phyloP scores from a whole-genome alignment of 441 rosid genomes.

The Croton setiger region DNA sequence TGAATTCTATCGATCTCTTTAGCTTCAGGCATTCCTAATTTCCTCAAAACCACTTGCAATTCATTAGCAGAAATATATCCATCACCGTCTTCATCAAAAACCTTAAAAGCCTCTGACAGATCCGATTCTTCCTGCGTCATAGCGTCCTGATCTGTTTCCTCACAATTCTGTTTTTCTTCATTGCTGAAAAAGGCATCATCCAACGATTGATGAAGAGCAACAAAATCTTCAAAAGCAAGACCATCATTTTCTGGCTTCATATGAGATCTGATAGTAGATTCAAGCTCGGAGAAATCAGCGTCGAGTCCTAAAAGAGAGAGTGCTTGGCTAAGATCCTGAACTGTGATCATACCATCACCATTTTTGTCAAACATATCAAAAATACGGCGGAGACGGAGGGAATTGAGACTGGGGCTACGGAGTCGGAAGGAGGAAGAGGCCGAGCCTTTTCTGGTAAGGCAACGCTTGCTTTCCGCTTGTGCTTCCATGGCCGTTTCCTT shows the following conservation, averaged over 20 bases:
- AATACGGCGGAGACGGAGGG: slow-evolving; percentile 80
- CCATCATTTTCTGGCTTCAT: slow-evolving; percentile 54
- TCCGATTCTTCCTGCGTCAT: slow-evolving; percentile 54
- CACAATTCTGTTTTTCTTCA: slow-evolving; percentile 9
- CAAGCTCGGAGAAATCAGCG: slow-evolving; percentile 58
- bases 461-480: slow-evolving; percentile 20
- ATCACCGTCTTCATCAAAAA: slow-evolving; percentile 88
- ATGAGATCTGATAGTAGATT: slow-evolving; percentile 49
- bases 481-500: slow-evolving; percentile 24
- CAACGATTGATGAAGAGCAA: slow-evolving; percentile 53
- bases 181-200: slow-evolving; percentile 46
- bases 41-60: slow-evolving; percentile 63
- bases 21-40: slow-evolving; percentile 73
- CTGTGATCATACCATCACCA: slow-evolving; percentile 64
- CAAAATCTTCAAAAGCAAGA: slow-evolving; percentile 62
- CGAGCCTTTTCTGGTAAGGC: slow-evolving; percentile 19
- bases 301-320: slow-evolving; percentile 62
- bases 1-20: slow-evolving; percentile 61
- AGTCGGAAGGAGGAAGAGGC: slow-evolving; percentile 61
- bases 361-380: slow-evolving; percentile 84
- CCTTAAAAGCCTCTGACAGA: slow-evolving; percentile 80
- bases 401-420: slow-evolving; percentile 71
- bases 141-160: background rate
- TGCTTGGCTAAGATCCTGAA: slow-evolving; percentile 62
- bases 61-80: slow-evolving; percentile 78